Base-by-base conservation (phyloP, 768 basidiomycete genomes). In the Podaxis sp. region DNA sequence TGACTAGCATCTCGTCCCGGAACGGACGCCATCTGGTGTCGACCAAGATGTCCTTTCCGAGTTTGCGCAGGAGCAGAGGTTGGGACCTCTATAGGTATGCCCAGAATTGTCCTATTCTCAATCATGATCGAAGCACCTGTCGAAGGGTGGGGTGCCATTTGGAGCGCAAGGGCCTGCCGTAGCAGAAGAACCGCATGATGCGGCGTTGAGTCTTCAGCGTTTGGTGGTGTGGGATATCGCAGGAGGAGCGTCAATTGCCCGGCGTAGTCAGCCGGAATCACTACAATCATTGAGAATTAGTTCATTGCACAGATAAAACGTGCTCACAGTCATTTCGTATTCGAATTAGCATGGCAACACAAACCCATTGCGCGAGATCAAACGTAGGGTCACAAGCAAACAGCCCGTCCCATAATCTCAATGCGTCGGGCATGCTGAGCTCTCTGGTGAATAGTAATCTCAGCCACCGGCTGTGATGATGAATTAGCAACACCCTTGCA, bases 331-430 rank as follows among this genome's bases (percentile, higher is more conserved):
- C 83, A 70, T 95, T 95, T 53, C 97, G 88, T 69, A 98, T 93
- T 58, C 97, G 87, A 60, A 99, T 85, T 17, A 99, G 84, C 95
- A 99, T 96, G 1, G 94, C 92, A 19, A 98, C 88, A 70, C 93
- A 95, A 56, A 96, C 79, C 89, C 92, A 96, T 58, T 88, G 87
- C 0, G 89, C 86, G 40, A 97, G 76, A 56, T 89, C 86, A 30
- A 96, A 78, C 0, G 88, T 80, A 19, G 91, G 84, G 75, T 95
- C 93, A 64, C 87, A 89, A 0, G 96, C 93, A 72, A 99, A 96
- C 8, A 99, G 73, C 0, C 90, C 95, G 73, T 99, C 97, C 97
- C 97, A 99, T n/a, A 99, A 71, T 36, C 84, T 79, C 86, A 99
- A 87, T 0, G 92, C 85, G 64, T 93, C 88, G 2, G 78, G 69